phyloP scores from a whole-genome alignment of 306 rosid genomes.

The Luffa acutangula region DNA sequence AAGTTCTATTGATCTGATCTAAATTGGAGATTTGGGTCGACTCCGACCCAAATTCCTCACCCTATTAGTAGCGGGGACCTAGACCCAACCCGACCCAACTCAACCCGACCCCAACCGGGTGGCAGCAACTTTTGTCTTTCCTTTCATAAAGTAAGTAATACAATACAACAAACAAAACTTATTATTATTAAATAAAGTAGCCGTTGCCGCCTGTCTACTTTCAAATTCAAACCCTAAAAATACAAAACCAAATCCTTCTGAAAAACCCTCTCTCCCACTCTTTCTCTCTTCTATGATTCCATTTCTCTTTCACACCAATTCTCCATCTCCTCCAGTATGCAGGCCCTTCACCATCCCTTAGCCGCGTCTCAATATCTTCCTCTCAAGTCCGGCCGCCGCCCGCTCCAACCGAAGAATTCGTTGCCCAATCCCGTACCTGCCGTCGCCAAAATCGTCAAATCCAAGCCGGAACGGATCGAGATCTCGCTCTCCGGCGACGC shows the following conservation, averaged over 20 bases:
- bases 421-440: conserved; percentile 21
- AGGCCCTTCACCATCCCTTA: conserved; percentile 22
- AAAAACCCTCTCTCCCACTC: background rate
- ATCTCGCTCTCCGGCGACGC: conserved; percentile 16
- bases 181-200: conserved; percentile 17
- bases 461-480: conserved; percentile 18
- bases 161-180: background rate
- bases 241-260: background rate
- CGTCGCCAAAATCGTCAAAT: conserved; percentile 16
- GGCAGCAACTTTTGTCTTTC: background rate
- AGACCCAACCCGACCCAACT: background rate
- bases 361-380: conserved; percentile 26
- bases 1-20: too few species aligned
- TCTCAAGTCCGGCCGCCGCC: conserved; percentile 53
- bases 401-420: conserved; percentile 59
- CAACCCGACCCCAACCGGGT: background rate
- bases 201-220: conserved; percentile 79
- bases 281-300: background rate
- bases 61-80: background rate
- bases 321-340: conserved; percentile 19
- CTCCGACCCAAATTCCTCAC: too few species aligned
- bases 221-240: conserved; percentile 54
- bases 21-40: too few species aligned
- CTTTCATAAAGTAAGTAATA: background rate
- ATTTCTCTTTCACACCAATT: background rate